A percentile compares a stretch with the other conserved stretches of the same genome.
These are phyloP conservation scores for Debaryomyces nepalensis DNA, from an alignment of 1,139 yeast genomes.

Conservation along the genomic window DNA sequence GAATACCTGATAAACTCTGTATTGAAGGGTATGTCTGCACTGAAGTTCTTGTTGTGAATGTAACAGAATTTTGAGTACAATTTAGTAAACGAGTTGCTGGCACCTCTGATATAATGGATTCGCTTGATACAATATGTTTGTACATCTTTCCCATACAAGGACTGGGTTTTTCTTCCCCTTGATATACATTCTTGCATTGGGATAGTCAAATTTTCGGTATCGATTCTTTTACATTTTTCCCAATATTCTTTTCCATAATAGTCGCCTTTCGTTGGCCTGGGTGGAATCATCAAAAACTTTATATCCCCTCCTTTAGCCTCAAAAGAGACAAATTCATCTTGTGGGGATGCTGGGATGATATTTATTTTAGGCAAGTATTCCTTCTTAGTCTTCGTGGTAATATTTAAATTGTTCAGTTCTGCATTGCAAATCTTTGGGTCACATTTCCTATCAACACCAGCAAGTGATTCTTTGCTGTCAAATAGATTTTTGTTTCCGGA, in stretches of 20 bases:
- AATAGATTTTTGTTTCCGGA: neutral
- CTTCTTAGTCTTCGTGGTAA: too few relatives aligned
- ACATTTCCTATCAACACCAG: too few relatives aligned
- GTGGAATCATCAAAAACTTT: neutral
- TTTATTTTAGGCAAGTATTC: too few relatives aligned
- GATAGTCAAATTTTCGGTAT: neutral
- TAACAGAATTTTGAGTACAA: constrained; percentile 7
- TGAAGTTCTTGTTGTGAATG: constrained; percentile 7
- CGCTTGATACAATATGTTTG: constrained; percentile 3
- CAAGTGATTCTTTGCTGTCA: too few relatives aligned
- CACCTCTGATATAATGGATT: constrained; percentile 2
- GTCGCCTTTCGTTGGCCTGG: constrained; percentile 6
- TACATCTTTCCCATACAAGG: neutral
- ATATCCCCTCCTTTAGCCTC: neutral
- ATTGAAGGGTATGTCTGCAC: neutral
- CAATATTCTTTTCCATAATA: neutral
- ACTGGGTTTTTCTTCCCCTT: neutral
- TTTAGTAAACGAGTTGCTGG: neutral
- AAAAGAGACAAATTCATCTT: neutral
- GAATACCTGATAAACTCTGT: constrained; percentile 8
- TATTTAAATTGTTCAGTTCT: too few relatives aligned
- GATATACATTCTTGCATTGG: neutral
- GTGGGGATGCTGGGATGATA: neutral
- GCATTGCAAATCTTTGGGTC: too few relatives aligned
- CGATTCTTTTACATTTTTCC: neutral